These are phyloP conservation scores for Amaranthus palmeri DNA, from an alignment of 148 eudicot species.

Conservation along the genomic window DNA sequence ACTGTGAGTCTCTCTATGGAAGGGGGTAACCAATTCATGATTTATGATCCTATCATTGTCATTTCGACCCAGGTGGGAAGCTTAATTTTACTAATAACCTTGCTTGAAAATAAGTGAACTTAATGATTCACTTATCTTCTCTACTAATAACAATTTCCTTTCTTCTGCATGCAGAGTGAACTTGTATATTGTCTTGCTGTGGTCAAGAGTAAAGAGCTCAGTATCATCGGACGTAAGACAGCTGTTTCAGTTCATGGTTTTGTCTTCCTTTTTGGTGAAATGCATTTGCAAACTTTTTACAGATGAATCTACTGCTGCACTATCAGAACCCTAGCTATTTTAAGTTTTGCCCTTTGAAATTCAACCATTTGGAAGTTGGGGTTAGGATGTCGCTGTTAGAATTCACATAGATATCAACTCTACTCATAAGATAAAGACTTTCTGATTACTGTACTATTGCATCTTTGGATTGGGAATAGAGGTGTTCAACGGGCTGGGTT, in stretches of 20 bases:
- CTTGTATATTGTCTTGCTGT: constrained; percentile 85
- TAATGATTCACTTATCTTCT: constrained; percentile 7
- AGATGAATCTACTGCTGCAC: neutral
- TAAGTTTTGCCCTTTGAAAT: neutral
- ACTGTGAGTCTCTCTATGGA: constrained; percentile 56
- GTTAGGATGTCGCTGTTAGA: neutral
- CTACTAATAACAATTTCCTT: constrained; percentile 4
- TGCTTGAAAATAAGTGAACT: neutral
- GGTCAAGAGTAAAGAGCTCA: constrained; percentile 63
- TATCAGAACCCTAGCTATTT: neutral
- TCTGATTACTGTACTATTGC: neutral
- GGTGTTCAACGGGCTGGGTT: no score
- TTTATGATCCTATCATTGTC: constrained; percentile 73
- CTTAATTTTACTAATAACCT: neutral
- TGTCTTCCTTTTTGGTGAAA: neutral
- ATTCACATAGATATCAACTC: neutral
- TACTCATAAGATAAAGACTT: neutral
- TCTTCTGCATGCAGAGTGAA: constrained; percentile 57
- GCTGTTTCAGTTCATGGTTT: neutral
- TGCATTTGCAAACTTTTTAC: neutral
- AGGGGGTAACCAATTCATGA: constrained; percentile 54
- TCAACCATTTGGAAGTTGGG: neutral
- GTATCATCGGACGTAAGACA: constrained; percentile 84
- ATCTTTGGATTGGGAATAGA: neutral
- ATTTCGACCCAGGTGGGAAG: constrained; percentile 59